phyloP scores from a whole-genome alignment of 768 basidiomycete species.

The Macrolepiota fuliginosa region DNA sequence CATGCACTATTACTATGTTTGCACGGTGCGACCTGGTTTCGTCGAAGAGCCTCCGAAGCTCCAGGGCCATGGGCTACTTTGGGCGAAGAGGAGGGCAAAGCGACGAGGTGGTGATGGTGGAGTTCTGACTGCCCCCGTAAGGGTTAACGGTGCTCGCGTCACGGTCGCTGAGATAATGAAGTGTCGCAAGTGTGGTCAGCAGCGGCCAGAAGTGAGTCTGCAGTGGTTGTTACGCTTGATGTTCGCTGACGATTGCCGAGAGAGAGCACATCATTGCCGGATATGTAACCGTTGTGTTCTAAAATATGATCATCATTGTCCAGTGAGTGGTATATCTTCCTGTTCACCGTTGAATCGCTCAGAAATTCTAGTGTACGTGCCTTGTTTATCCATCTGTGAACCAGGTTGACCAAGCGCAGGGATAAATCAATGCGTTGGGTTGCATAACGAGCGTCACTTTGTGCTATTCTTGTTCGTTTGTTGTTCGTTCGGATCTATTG shows the following conservation, averaged over 20 bases:
- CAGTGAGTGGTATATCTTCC: conserved; percentile 50
- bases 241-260: conserved; percentile 34
- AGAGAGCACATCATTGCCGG: conserved; percentile 88
- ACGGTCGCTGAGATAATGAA: conserved; percentile 53
- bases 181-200: conserved; percentile 67
- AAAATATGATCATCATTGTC: conserved; percentile 91
- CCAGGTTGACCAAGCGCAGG: conserved; percentile 41
- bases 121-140: conserved; percentile 17
- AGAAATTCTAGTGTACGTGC: conserved; percentile 25
- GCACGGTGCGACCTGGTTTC: conserved; percentile 79
- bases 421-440: conserved; percentile 97
- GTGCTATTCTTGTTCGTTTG: conserved; percentile 82
- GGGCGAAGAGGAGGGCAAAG: conserved; percentile 47
- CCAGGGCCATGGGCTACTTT: conserved; percentile 42
- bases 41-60: conserved; percentile 52
- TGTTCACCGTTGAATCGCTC: conserved; percentile 5
- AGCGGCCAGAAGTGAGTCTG: conserved; percentile 73
- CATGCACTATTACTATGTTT: conserved; percentile 83
- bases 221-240: background rate
- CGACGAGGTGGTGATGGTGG: conserved; percentile 28
- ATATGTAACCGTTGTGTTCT: conserved; percentile 89
- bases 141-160: conserved; percentile 41
- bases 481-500: background rate
- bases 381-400: background rate
- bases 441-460: conserved; percentile 96